Evolutionary conservation across 2,329 filamentous ascomycete species (phyloP), one percentile per base, ranked within the genome.

Genomic region (Colletotrichum neosansevieriae): DNA sequence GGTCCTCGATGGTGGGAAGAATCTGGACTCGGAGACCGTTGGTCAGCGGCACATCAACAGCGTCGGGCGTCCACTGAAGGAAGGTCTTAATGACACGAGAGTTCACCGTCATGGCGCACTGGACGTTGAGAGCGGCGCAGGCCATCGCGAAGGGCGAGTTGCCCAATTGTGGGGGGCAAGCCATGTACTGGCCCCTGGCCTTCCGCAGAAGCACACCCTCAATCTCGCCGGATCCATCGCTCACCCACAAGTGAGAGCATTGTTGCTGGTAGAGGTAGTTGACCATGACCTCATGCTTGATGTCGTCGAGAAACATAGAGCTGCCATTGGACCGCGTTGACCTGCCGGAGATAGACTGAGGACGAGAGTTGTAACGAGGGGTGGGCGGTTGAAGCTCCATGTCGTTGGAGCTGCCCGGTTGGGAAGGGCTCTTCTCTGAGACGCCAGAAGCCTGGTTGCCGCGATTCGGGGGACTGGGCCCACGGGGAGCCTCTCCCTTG

Each of bases 191-290:
- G 19, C 89, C 90, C 70, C 86, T 86, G 17, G 84, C 77, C 75
- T 92, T 93, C 71, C 91, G 86, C 54, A 94, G 80, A 19, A 94
- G 79, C 32, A 94, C 91, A 71, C 92, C 92, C 76, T 94, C 92
- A 6, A 89, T 78, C 72, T 91, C 87, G 12, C 90, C 90, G 56
- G 85, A 89, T 40, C 86, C 88, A 73, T 93, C 90, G 36, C 88
- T 88, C 19, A 94, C 89, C 92, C 92, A 94, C 38, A 93, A 84
- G 70, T 89, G 87, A 12, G 88, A 86, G 75, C 91, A 93, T 79
- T 94, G 91, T 76, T 94, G 91, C 77, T 94, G 92, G 78, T 93
- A 93, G 29, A 94, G 83, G 76, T 93, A 93, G 79, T 92, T 94
- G 69, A 92, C 91, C 91, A 94, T 94, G 69, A 94, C 90, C 78